Evolutionary conservation across 352 stramenopile genomes (phyloP), one percentile per base, ranked within the genome.

Genomic region (Pythium rishiriense): DNA sequence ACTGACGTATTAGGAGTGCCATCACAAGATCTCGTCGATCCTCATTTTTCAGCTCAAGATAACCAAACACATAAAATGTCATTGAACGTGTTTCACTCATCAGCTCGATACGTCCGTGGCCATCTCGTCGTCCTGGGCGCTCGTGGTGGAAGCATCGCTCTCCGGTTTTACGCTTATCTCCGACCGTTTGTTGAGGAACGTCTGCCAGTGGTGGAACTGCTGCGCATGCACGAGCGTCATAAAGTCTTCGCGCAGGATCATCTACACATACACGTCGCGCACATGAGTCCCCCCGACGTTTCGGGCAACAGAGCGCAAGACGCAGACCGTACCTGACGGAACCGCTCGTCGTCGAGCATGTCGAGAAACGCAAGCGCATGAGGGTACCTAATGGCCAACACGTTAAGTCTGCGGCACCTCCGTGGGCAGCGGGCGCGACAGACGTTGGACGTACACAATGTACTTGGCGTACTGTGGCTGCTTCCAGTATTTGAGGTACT

Each of bases 401-500:
- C 10, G 10, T 14, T 2, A 39, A 39, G 7, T 17, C 33, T 2
- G 33, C 33, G 7, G 33, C 25, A 64, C 11, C n/a, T n/a, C n/a
- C n/a, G n/a, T n/a, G 45, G 12, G 66, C 33, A 39, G 33, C 33
- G n/a, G n/a, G n/a, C n/a, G n/a, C n/a, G n/a, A n/a, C n/a, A n/a
- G n/a, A 25, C 14, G 2, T 5, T 11, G 0, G 2, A 75, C 77
- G 58, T 85, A 91, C 76, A 95, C 81, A 33, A 97, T 87, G 70
- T 96, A 97, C 69, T 94, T 90, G 58, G 87, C 87, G 60, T 97
- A 97, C 61, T 97, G 83, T 43, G 91, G 91, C 70, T 93, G 70
- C 66, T 96, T 95, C 88, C 89, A 97, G 77, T 97, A 97, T 71
- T 93, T 90, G 62, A 97, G 80, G 70, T 97, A 97, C 59, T 93